A percentile compares a stretch with the other conserved stretches of the same genome.
Evolutionary conservation across 2,329 filamentous ascomycete species (phyloP).

Genomic region (Cladophialophora exuberans): DNA sequence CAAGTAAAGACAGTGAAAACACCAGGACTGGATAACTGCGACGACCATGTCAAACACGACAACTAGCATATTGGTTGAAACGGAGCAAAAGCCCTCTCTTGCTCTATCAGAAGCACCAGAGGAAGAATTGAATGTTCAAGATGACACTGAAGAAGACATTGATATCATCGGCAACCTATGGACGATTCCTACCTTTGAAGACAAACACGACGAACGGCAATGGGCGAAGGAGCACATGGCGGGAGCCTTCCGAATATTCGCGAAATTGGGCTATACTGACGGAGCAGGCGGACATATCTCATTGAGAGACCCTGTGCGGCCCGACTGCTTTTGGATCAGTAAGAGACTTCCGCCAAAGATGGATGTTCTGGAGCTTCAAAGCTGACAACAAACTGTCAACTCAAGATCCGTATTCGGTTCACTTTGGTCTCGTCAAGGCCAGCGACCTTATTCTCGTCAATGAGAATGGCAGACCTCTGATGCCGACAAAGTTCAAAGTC

Average conservation of each 20-base stretch:
- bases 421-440: conserved; percentile 64
- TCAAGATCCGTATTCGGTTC: conserved; percentile 61
- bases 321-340: conserved; percentile 65
- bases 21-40: too few species aligned
- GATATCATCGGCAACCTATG: not conserved
- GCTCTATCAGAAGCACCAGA: too few species aligned
- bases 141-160: too few species aligned
- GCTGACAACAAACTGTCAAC: too few species aligned
- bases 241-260: conserved; percentile 61
- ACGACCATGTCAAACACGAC: too few species aligned
- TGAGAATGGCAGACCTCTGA: conserved; percentile 63
- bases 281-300: conserved; percentile 68
- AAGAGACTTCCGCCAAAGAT: not conserved
- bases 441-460: conserved; percentile 71
- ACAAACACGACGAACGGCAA: conserved; percentile 53
- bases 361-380: too few species aligned
- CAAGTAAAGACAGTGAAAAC: too few species aligned
- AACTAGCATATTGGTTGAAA: too few species aligned
- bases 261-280: conserved; percentile 60
- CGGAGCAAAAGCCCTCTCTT: too few species aligned
- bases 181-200: conserved; percentile 42
- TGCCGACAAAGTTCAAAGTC: conserved; percentile 56
- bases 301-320: conserved; percentile 63
- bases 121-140: not conserved
- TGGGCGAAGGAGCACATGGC: conserved; percentile 60